Evolutionary conservation across 441 rosid genomes (phyloP), one percentile per base, ranked within the genome.

Genomic region (Corymbia citriodora): DNA sequence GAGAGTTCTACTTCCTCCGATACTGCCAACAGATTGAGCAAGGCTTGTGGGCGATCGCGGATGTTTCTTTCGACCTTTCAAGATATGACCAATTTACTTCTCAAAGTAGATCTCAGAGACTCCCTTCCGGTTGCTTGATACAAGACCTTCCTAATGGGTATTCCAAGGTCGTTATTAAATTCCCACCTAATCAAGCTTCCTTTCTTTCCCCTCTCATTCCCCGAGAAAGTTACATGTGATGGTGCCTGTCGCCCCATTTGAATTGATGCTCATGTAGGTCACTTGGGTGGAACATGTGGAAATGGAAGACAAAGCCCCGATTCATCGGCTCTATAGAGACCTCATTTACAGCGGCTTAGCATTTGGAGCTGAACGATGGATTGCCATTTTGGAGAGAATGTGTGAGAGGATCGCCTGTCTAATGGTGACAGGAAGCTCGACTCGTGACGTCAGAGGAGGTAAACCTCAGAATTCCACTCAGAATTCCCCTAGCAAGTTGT

Each of bases 141-240:
- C 99, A 98, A 91, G 99, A 97, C 93, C 95, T 97, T 96, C 98
- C 99, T 31, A 97, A 96, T 90, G 99, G 99, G 25, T 98, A 96
- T 92, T 98, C 98, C 87, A 97, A 97, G 99, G 99, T 98, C 88
- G 90, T 92, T 88, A 87, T 61, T 89, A 48, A 17, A 82, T 92
- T 87, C 87, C 63, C 70, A 48, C 7, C 2, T 23, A 23, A 79
- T 23, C 27, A 25, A 79, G n/a, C 52, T 79, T 12, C 50, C 85
- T 79, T 79, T n/a, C n/a, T 79, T 45, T 79, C 10, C 52, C 52
- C 85, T 16, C 10, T 45, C 52, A 12, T 40, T 63, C 85, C n/a
- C 85, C 13, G 85, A 79, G 85, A 79, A 40, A 79, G 85, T 79
- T 23, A 45, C 29, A 45, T 79, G 52, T 79, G 13, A 45, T 45